Conservation (phyloP, 805 yeast species). For the Lachancea cidri region DNA sequence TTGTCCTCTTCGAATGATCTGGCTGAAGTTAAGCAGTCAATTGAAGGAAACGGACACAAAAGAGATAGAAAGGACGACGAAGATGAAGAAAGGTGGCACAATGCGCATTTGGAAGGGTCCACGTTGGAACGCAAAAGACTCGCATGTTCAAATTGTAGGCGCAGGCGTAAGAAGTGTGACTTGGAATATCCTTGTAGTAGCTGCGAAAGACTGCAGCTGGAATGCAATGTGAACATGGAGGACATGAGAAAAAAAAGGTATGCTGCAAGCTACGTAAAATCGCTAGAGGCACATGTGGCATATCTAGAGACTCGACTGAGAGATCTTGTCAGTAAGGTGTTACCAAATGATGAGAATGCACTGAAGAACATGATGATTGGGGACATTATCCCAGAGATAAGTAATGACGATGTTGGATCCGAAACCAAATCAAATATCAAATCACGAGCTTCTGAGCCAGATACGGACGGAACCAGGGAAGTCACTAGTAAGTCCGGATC, state of each 20-base stretch:
- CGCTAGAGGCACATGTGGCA: slow-evolving; percentile 35
- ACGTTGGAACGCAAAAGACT: slow-evolving; percentile 17
- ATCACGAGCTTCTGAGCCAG: not conserved
- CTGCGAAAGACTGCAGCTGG: slow-evolving; percentile 40
- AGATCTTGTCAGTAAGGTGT: slow-evolving; percentile 19
- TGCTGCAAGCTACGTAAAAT: slow-evolving; percentile 44
- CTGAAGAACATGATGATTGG: slow-evolving; percentile 18
- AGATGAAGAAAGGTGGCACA: not conserved
- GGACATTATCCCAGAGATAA: slow-evolving; percentile 15
- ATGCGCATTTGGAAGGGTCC: not conserved
- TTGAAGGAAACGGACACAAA: not conserved
- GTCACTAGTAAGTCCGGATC: not conserved
- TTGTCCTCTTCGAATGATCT: not conserved
- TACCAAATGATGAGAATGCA: slow-evolving; percentile 16
- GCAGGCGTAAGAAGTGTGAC: slow-evolving; percentile 44
- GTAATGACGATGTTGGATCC: not conserved
- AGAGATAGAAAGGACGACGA: not conserved
- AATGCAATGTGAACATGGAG: slow-evolving; percentile 42
- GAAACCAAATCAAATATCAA: not conserved
- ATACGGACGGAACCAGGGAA: not conserved
- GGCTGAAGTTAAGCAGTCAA: not conserved
- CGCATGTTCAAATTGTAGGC: slow-evolving; percentile 33
- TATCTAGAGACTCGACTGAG: slow-evolving; percentile 25
- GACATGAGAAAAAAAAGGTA: slow-evolving; percentile 51
- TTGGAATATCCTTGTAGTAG: slow-evolving; percentile 44